Conservation (phyloP, 75 land plant genomes). For the Pinus taeda region DNA sequence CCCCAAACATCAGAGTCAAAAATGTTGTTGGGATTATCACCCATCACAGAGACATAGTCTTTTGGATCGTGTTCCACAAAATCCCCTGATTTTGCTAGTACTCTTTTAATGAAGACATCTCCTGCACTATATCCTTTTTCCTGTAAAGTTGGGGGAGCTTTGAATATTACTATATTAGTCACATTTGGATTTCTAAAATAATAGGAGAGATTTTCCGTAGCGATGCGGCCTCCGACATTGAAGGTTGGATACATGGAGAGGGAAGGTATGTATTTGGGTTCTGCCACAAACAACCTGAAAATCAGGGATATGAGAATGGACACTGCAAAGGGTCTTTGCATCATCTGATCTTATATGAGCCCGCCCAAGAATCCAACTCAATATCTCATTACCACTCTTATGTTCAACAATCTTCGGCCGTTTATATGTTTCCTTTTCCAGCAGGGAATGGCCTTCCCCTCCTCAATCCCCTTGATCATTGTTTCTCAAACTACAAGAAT, state of each 20-base stretch:
- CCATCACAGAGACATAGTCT: too few relatives aligned
- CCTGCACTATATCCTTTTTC: too few relatives aligned
- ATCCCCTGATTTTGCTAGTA: too few relatives aligned
- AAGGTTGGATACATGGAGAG: slow-evolving; percentile 75
- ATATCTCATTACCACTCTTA: background rate
- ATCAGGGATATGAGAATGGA: slow-evolving; percentile 51
- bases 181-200: too few relatives aligned
- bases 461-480: slow-evolving; percentile 18
- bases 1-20: slow-evolving; percentile 96
- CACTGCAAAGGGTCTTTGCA: slow-evolving; percentile 52
- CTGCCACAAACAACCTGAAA: slow-evolving; percentile 51
- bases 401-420: background rate
- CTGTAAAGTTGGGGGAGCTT: too few relatives aligned
- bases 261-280: slow-evolving; percentile 70
- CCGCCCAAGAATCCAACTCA: too few relatives aligned
- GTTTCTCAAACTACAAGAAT: background rate
- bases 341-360: slow-evolving; percentile 52
- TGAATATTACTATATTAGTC: too few relatives aligned
- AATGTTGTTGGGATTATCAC: slow-evolving; percentile 90
- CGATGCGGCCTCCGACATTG: slow-evolving; percentile 66
- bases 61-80: too few relatives aligned
- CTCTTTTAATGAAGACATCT: too few relatives aligned
- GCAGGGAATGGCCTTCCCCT: too few relatives aligned
- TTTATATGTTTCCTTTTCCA: background rate
- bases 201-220: slow-evolving; percentile 87